A percentile compares a stretch with the other conserved stretches of the same genome.
Conservation (phyloP, 345 rosid species). For the Diplotaxis tenuifolia region DNA sequence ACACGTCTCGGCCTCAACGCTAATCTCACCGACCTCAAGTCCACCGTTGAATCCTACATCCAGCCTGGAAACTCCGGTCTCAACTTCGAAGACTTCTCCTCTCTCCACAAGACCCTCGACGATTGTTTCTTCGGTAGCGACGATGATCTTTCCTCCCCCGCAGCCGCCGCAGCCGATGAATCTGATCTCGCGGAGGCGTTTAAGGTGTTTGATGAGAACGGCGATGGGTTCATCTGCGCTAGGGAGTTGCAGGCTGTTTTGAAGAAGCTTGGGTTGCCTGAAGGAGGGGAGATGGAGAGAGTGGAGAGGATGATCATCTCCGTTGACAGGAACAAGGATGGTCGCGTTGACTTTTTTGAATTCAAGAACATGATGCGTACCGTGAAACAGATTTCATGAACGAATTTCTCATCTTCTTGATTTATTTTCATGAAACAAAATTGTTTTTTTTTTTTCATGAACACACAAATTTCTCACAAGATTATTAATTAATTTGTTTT, state of each 20-base stretch:
- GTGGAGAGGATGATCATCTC: constrained; percentile 68
- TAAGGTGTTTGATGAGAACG: constrained; percentile 89
- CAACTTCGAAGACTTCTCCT: background rate
- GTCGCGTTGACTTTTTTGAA: background rate
- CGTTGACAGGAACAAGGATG: background rate
- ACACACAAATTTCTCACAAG: background rate
- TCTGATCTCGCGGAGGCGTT: constrained; percentile 82
- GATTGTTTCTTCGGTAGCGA: constrained; percentile 41
- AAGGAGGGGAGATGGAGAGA: constrained; percentile 64
- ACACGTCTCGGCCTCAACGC: background rate
- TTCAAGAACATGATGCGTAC: background rate
- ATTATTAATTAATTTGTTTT: background rate
- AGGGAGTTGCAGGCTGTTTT: constrained; percentile 69
- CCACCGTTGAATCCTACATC: background rate
- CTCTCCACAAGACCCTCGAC: constrained; percentile 25
- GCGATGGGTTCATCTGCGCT: constrained; percentile 86
- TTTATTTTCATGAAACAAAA: background rate
- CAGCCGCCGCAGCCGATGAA: constrained; percentile 41
- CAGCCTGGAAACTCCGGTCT: background rate
- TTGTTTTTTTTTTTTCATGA: no score
- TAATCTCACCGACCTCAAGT: background rate
- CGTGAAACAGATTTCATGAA: background rate
- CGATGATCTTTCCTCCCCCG: constrained; percentile 1
- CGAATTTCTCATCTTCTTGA: background rate
- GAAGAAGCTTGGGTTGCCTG: constrained; percentile 66